Percentiles rank a stretch among this genome's conserved stretches.
Conservation (phyloP, 208 protist species). For the Acanthamoeba lugdunensis region DNA sequence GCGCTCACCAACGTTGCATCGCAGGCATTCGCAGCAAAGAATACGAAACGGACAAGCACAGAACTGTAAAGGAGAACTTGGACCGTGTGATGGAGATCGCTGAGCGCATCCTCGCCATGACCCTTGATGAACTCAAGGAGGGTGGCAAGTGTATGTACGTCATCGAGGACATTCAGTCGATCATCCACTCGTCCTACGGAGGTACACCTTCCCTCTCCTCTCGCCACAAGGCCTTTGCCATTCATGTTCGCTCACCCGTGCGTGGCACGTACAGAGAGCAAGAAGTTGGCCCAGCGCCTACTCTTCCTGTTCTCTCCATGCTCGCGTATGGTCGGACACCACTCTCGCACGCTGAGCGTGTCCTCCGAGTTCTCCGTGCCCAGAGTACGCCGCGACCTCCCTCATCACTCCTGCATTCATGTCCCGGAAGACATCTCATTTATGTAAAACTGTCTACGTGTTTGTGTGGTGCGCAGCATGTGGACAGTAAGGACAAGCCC, state of each 20-base stretch:
- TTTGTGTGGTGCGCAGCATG: background rate
- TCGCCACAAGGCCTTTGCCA: too few species aligned
- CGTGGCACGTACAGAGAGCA: constrained; percentile 8
- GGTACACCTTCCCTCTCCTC: background rate
- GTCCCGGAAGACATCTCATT: too few species aligned
- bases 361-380: constrained; percentile 23
- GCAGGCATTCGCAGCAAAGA: constrained; percentile 63
- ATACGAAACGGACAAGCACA: constrained; percentile 20
- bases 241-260: background rate
- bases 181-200: constrained; percentile 47
- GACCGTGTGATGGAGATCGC: constrained; percentile 32
- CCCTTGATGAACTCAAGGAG: constrained; percentile 39
- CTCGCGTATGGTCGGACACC: constrained; percentile 61
- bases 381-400: background rate
- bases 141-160: constrained; percentile 43
- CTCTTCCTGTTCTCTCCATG: constrained; percentile 70
- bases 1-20: background rate
- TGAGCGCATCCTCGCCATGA: constrained; percentile 50
- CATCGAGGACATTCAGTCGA: constrained; percentile 65
- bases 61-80: background rate
- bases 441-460: too few species aligned
- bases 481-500: constrained; percentile 38
- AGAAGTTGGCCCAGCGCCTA: constrained; percentile 51
- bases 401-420: background rate
- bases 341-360: constrained; percentile 52